A percentile compares a stretch with the other conserved stretches of the same genome.
These are phyloP conservation scores for Tricholoma saponaceum DNA, from an alignment of 768 basidiomycete species.

Conservation along the genomic window DNA sequence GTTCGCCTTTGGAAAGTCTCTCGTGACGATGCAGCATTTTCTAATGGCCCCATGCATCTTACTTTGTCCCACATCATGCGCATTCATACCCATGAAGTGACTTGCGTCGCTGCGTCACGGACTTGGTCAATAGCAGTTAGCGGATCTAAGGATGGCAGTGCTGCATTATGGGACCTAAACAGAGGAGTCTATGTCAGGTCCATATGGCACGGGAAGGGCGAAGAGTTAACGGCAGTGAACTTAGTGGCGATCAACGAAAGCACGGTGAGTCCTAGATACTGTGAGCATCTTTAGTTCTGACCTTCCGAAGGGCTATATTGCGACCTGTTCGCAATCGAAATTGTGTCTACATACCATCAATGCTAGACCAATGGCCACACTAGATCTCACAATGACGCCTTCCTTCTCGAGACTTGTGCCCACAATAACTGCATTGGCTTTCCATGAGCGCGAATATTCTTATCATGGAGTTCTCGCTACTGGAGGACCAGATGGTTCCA, in stretches of 20 bases:
- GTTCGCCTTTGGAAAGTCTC: constrained; percentile 79
- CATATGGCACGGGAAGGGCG: constrained; percentile 61
- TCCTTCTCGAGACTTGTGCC: constrained; percentile 42
- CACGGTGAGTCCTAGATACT: constrained; percentile 50
- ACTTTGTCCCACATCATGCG: constrained; percentile 72
- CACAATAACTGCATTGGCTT: constrained; percentile 71
- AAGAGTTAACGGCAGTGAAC: constrained; percentile 45
- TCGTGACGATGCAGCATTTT: constrained; percentile 29
- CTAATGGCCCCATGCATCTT: constrained; percentile 23
- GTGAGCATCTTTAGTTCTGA: background rate
- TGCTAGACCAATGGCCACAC: constrained; percentile 66
- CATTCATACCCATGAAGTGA: constrained; percentile 67
- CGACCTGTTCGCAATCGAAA: constrained; percentile 69
- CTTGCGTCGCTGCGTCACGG: constrained; percentile 67
- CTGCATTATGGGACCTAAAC: constrained; percentile 89
- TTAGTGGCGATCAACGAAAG: constrained; percentile 81
- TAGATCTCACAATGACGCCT: constrained; percentile 53
- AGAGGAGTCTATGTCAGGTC: constrained; percentile 75
- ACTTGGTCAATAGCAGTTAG: constrained; percentile 83
- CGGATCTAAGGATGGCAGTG: constrained; percentile 83
- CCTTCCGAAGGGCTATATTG: constrained; percentile 71
- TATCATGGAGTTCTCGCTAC: constrained; percentile 76
- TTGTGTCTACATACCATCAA: constrained; percentile 86
- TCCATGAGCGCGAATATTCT: constrained; percentile 88
- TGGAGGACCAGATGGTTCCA: constrained; percentile 70